Evolutionary conservation across 1,284 basidiomycete genomes (phyloP).

Genomic region (Vanrija sp.): DNA sequence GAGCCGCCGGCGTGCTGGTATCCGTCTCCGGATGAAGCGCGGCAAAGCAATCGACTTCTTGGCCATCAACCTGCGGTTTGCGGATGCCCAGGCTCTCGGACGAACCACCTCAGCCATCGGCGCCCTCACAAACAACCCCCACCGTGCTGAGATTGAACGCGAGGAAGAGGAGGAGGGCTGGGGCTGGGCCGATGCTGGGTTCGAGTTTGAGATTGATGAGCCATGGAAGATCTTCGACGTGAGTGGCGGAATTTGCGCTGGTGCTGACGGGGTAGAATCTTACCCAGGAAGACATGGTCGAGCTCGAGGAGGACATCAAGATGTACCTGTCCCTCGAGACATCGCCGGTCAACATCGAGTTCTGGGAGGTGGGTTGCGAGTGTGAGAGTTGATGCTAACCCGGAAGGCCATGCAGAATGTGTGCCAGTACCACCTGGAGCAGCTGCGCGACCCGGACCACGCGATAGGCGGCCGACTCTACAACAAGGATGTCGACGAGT

Average conservation of each 20-base stretch:
- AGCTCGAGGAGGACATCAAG: constrained; percentile 91
- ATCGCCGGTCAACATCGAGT: constrained; percentile 80
- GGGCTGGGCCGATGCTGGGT: constrained; percentile 69
- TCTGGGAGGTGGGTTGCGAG: constrained; percentile 68
- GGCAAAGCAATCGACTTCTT: constrained; percentile 95
- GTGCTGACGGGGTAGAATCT: constrained; percentile 61
- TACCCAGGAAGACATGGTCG: constrained; percentile 79
- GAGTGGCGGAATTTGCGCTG: constrained; percentile 36
- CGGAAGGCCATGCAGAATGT: constrained; percentile 83
- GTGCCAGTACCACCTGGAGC: constrained; percentile 86
- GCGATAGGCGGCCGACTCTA: constrained; percentile 41
- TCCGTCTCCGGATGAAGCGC: constrained; percentile 89
- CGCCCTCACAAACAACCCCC: constrained; percentile 28
- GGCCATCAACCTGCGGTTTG: constrained; percentile 86
- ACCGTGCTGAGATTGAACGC: constrained; percentile 37
- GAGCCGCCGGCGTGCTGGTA: constrained; percentile 81
- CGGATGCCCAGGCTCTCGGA: constrained; percentile 54
- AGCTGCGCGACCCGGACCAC: constrained; percentile 56
- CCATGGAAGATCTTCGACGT: constrained; percentile 96
- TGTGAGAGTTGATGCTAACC: constrained; percentile 54
- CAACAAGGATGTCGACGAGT: constrained; percentile 35
- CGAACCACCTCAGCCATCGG: constrained; percentile 40
- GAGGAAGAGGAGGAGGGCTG: constrained; percentile 65
- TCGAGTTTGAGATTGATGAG: constrained; percentile 97
- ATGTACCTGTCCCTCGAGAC: constrained; percentile 85